phyloP scores from a whole-genome alignment of 2,329 filamentous ascomycete species.

The Ambrosiella cleistominuta region DNA sequence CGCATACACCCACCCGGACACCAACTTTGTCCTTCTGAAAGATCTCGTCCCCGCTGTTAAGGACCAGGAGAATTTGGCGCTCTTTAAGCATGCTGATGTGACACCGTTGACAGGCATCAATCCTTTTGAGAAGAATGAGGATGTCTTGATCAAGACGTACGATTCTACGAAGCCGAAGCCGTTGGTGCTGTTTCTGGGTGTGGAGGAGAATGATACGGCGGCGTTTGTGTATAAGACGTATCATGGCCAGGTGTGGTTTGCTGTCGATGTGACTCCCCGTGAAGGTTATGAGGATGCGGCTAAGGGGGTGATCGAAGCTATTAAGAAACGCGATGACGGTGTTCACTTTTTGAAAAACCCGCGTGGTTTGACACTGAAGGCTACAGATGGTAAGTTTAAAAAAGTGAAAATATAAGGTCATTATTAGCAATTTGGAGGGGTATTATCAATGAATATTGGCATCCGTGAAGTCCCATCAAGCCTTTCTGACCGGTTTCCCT shows the following conservation, averaged over 20 bases:
- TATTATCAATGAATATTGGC: too few species aligned
- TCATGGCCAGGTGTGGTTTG: constrained; percentile 69
- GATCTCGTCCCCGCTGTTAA: constrained; percentile 55
- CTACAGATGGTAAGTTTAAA: constrained; percentile 9
- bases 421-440: neutral
- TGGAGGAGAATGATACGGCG: constrained; percentile 44
- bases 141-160: constrained; percentile 53
- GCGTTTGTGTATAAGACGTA: constrained; percentile 47
- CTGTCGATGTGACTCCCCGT: constrained; percentile 67
- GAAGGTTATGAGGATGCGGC: constrained; percentile 44
- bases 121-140: constrained; percentile 54
- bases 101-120: constrained; percentile 50
- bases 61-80: constrained; percentile 41
- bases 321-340: neutral
- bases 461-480: too few species aligned
- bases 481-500: too few species aligned
- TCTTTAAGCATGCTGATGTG: constrained; percentile 52
- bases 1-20: constrained; percentile 46
- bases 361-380: constrained; percentile 35
- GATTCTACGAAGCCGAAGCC: constrained; percentile 53
- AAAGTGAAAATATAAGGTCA: neutral
- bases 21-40: constrained; percentile 63
- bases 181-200: constrained; percentile 66
- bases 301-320: constrained; percentile 25
- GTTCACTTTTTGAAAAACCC: constrained; percentile 13